A percentile compares a stretch with the other conserved stretches of the same genome.
phyloP scores from a whole-genome alignment of 169 alveolate genomes.

The Plasmodium yoelii region DNA sequence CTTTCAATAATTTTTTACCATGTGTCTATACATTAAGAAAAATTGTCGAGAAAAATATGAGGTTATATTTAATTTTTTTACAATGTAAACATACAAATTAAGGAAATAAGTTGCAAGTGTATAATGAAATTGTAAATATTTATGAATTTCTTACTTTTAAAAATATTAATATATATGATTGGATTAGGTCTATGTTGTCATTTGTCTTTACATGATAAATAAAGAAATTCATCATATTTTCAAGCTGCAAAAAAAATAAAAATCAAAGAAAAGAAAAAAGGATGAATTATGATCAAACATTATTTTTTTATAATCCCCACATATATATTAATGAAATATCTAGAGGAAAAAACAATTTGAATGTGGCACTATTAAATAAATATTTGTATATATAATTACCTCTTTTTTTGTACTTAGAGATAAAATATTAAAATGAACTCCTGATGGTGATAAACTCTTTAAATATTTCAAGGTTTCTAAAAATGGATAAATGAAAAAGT shows the following conservation, averaged over 20 bases:
- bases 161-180: constrained; percentile 59
- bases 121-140: no score
- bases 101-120: neutral
- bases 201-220: constrained; percentile 72
- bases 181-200: constrained; percentile 70
- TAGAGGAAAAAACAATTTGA: no score
- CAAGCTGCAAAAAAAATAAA: constrained; percentile 23
- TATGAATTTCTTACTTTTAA: constrained; percentile 23
- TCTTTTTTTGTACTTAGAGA: constrained; percentile 49
- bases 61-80: neutral
- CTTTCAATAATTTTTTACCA: constrained; percentile 57
- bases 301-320: no score
- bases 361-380: neutral
- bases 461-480: constrained; percentile 53
- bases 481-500: neutral
- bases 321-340: no score
- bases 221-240: constrained; percentile 75
- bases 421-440: constrained; percentile 63
- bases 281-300: no score
- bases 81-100: neutral
- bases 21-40: constrained; percentile 24
- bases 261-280: neutral
- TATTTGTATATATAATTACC: constrained; percentile 37
- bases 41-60: neutral
- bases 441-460: constrained; percentile 67